phyloP scores from a whole-genome alignment of 2,329 filamentous ascomycete species.

The Alternaria triticina region DNA sequence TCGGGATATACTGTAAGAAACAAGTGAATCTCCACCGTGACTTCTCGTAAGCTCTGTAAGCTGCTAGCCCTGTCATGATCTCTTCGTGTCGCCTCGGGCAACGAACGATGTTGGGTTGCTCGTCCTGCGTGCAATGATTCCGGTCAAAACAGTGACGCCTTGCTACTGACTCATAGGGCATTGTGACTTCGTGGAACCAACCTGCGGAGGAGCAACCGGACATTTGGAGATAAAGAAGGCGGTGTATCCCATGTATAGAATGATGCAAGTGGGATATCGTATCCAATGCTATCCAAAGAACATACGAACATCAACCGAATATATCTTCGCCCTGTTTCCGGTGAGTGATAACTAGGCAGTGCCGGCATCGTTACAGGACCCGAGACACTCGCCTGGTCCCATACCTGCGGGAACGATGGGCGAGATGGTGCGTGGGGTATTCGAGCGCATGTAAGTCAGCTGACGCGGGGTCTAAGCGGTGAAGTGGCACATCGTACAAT shows the following conservation, averaged over 20 bases:
- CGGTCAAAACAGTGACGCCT: background rate
- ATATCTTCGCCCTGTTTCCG: slow-evolving; percentile 10
- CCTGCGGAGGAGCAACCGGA: background rate
- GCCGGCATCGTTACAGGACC: background rate
- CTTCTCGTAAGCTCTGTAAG: background rate
- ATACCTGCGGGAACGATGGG: background rate
- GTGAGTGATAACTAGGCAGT: slow-evolving; percentile 7
- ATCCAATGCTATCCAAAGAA: background rate
- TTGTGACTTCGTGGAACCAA: background rate
- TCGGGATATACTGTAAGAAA: background rate
- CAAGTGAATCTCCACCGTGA: background rate
- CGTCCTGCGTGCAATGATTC: background rate
- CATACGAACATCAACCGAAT: background rate
- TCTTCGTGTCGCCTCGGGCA: background rate
- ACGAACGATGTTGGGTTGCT: background rate
- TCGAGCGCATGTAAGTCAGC: slow-evolving; percentile 7
- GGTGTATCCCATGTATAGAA: background rate
- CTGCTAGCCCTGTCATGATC: background rate
- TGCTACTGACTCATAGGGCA: background rate
- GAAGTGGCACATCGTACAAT: background rate
- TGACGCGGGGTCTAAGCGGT: slow-evolving; percentile 6
- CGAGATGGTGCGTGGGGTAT: background rate
- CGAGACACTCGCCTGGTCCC: background rate
- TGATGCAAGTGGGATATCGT: background rate
- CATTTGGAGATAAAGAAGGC: background rate